These are phyloP conservation scores for Hyaloscypha bicolor DNA, from an alignment of 495 filamentous ascomycete genomes.

Conservation along the genomic window DNA sequence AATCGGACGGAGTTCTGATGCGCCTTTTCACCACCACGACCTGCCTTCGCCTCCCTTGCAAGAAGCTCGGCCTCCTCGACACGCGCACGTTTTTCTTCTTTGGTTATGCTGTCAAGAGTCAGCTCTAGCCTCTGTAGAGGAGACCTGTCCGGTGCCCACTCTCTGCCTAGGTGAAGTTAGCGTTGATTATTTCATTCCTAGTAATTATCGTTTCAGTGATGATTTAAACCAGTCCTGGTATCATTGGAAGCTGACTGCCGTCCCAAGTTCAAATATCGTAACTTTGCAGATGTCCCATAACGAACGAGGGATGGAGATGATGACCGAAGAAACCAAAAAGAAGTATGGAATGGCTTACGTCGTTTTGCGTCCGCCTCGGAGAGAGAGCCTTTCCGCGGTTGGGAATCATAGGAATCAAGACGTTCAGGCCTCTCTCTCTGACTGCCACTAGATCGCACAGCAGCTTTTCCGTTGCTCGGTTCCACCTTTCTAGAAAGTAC, in stretches of 20 bases:
- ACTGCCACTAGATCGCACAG: not conserved
- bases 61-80: slow-evolving; percentile 76
- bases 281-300: not conserved
- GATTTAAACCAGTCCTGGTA: too few relatives aligned
- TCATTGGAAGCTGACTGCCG: not conserved
- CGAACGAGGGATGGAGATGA: not conserved
- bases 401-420: not conserved
- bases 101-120: slow-evolving; percentile 84
- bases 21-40: slow-evolving; percentile 32
- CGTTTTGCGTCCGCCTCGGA: slow-evolving; percentile 9
- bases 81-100: slow-evolving; percentile 84
- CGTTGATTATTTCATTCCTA: not conserved
- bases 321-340: not conserved
- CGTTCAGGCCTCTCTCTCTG: slow-evolving; percentile 1
- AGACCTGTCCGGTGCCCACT: slow-evolving; percentile 77
- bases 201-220: not conserved
- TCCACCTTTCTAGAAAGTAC: not conserved
- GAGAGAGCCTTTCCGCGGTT: slow-evolving; percentile 17
- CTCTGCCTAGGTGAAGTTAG: slow-evolving; percentile 33
- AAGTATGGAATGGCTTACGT: not conserved
- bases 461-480: slow-evolving; percentile 17
- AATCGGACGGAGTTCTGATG: slow-evolving; percentile 34
- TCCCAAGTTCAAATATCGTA: not conserved
- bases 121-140: slow-evolving; percentile 91
- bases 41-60: slow-evolving; percentile 51